These are phyloP conservation scores for Monosporascus sp. DNA, from an alignment of 2,329 filamentous ascomycete genomes.

Conservation along the genomic window DNA sequence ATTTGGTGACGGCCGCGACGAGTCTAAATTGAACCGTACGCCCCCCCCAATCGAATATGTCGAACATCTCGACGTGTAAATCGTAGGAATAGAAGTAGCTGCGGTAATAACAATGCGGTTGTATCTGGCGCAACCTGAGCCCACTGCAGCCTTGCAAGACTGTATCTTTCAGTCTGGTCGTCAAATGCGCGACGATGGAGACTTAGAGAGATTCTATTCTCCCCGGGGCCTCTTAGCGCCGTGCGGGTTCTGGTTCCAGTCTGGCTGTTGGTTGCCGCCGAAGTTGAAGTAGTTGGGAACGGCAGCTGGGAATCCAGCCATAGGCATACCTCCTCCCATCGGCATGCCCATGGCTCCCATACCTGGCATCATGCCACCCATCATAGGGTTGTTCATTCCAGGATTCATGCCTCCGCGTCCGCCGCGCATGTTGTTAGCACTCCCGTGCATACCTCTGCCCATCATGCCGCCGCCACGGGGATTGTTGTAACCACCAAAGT, in stretches of 20 bases:
- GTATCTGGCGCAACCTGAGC: no score
- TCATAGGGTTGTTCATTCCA: conserved; percentile 24
- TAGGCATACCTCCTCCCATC: conserved; percentile 14
- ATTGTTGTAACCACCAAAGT: conserved; percentile 24
- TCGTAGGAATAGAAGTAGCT: no score
- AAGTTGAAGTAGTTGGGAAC: conserved; percentile 25
- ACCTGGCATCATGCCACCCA: conserved; percentile 24
- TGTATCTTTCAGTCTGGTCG: background rate
- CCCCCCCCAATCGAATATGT: no score
- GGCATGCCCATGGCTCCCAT: conserved; percentile 26
- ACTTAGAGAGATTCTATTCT: conserved; percentile 13
- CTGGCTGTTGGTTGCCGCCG: conserved; percentile 24
- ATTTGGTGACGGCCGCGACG: no score
- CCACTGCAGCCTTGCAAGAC: background rate
- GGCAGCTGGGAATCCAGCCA: conserved; percentile 25
- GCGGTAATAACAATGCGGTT: no score
- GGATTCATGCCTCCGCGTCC: conserved; percentile 24
- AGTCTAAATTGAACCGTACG: no score
- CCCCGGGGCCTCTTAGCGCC: conserved; percentile 27
- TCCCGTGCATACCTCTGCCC: conserved; percentile 24
- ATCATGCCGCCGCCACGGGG: conserved; percentile 27
- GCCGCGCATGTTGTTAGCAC: conserved; percentile 25
- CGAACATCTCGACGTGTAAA: no score
- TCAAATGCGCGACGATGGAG: no score
- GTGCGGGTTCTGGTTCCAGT: conserved; percentile 29